Base-by-base conservation (phyloP, 2,329 filamentous ascomycete species). In the Microcyclosporella mali region DNA sequence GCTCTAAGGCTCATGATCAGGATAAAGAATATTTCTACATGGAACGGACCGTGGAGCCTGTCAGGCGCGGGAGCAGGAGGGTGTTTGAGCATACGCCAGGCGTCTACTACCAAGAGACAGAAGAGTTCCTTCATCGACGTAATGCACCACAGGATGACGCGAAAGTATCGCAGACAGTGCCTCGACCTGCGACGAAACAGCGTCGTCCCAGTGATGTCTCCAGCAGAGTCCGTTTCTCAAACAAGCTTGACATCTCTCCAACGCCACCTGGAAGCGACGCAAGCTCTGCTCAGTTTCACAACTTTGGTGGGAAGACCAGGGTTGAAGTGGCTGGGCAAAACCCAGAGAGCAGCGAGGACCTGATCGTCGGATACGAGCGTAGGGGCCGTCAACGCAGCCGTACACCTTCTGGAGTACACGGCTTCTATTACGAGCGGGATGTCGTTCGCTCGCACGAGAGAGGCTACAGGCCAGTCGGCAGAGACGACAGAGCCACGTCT, bases 201-300 rank as follows among this genome's bases (percentile, higher is more conserved):
- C 51, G 39, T 6, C 46, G 37, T 11, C 39, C 33, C 10, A 50
- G 46, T 31, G 49, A 52, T 39, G 40, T 30, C n/a, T 56, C 56
- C 14, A 52, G 48, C 35, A 53, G 51, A 21, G 59, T 62, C 6
- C 57, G 51, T 27, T 62, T 62, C 38, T 51, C 58, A 44, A 57
- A 52, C 51, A 60, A 61, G 46, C 51, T 60, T 34, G 56, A 60
- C 19, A 46, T 61, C 40, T 61, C 59, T 31, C 57, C 59, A 8
- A 61, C 59, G 15, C 59, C 59, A 25, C 59, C 57, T 11, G 45
- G 45, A 25, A 59, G 57, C 44, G 55, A 62, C 32, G 58, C 57
- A 29, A 58, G 52, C 45, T 59, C 56, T 16, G 43, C 48, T 4
- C 44, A 54, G 17, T 56, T 57, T 31, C 54, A 52, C 9, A 45